Evolutionary conservation across 1,284 basidiomycete genomes (phyloP).

Genomic region (Chalciporus sp.): DNA sequence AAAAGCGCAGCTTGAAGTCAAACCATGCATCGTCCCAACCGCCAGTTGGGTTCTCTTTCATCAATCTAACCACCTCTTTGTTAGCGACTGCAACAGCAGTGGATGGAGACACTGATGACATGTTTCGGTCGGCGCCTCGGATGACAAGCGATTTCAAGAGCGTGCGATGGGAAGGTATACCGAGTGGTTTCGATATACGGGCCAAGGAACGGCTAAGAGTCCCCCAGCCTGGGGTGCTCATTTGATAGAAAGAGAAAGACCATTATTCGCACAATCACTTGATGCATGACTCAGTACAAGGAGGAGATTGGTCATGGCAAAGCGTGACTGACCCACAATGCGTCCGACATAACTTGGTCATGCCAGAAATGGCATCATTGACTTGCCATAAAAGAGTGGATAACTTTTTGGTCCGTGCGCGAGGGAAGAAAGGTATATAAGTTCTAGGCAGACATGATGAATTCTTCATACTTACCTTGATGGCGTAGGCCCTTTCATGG

Average conservation of each 20-base stretch:
- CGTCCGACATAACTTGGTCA: too few relatives aligned
- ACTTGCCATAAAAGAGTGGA: constrained; percentile 16
- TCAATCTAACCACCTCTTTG: constrained; percentile 8
- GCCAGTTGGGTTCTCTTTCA: constrained; percentile 14
- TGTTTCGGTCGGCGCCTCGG: not conserved
- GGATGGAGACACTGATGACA: not conserved
- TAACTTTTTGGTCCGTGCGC: constrained; percentile 10
- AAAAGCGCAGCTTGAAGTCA: not conserved
- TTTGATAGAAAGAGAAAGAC: not conserved
- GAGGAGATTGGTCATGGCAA: too few relatives aligned
- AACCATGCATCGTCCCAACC: constrained; percentile 28
- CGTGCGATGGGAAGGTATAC: not conserved
- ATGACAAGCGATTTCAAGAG: too few relatives aligned
- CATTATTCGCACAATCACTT: too few relatives aligned
- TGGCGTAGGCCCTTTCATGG: constrained; percentile 39
- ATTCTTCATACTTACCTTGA: constrained; percentile 39
- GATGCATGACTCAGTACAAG: too few relatives aligned
- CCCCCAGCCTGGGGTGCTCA: not conserved
- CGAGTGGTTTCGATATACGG: not conserved
- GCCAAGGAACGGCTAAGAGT: not conserved
- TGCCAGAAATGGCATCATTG: not conserved
- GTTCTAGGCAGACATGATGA: not conserved
- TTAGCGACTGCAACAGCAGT: not conserved
- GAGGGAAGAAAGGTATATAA: constrained; percentile 4
- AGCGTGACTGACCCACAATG: too few relatives aligned